A percentile compares a stretch with the other conserved stretches of the same genome.
These are phyloP conservation scores for Candida koratica DNA, from an alignment of 805 yeast genomes.

Conservation along the genomic window DNA sequence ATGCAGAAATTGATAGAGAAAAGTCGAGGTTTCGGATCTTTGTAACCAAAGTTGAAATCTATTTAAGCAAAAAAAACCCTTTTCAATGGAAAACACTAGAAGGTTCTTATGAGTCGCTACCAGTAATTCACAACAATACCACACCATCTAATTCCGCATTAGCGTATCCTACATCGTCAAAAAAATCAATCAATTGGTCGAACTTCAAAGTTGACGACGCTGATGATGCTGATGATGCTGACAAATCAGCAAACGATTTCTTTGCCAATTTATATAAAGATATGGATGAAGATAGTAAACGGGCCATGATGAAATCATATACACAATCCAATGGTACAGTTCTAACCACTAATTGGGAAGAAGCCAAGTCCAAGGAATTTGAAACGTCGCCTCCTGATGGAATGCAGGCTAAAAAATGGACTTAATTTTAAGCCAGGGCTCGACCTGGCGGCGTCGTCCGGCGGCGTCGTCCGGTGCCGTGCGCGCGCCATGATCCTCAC, in stretches of 20 bases:
- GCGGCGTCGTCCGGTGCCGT: not conserved
- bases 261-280: conserved; percentile 69
- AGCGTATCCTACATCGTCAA: conserved; percentile 62
- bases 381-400: conserved; percentile 76
- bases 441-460: not conserved
- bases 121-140: conserved; percentile 9
- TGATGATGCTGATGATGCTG: conserved; percentile 40
- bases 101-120: conserved; percentile 15
- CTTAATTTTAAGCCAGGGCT: not conserved
- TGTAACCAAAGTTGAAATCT: conserved; percentile 71
- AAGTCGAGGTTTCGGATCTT: conserved; percentile 49
- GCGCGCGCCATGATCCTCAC: conserved; percentile 1
- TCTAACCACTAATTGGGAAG: conserved; percentile 89
- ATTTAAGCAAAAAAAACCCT: conserved; percentile 44
- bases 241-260: conserved; percentile 57
- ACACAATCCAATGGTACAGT: conserved; percentile 94
- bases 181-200: conserved; percentile 68
- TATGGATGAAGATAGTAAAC: conserved; percentile 80
- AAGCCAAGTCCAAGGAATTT: conserved; percentile 63
- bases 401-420: conserved; percentile 56
- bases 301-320: conserved; percentile 97
- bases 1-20: conserved; percentile 45
- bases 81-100: conserved; percentile 57
- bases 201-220: conserved; percentile 41
- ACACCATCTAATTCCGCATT: conserved; percentile 15